These are phyloP conservation scores for Eutrema salsugineum DNA, from an alignment of 441 rosid genomes.

Conservation along the genomic window DNA sequence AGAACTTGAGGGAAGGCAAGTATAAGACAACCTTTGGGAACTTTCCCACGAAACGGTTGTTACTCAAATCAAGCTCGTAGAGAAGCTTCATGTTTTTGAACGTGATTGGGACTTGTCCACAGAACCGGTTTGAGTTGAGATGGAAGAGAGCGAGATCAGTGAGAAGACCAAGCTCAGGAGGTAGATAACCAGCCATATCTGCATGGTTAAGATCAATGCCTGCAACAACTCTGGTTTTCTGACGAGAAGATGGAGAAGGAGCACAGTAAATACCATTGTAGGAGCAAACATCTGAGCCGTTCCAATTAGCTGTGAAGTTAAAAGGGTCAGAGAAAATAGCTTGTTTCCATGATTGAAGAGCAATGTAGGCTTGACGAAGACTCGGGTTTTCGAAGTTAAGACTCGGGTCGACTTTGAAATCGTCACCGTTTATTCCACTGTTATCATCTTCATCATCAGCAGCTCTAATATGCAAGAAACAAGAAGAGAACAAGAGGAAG, in stretches of 20 bases:
- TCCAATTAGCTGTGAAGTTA: conserved; percentile 65
- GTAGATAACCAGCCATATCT: conserved; percentile 62
- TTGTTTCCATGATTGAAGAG: conserved; percentile 61
- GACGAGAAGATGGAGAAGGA: conserved; percentile 34
- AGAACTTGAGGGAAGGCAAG: conserved; percentile 49
- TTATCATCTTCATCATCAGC: conserved; percentile 31
- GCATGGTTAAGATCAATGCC: conserved; percentile 67
- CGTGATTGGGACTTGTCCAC: conserved; percentile 47
- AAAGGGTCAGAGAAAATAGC: conserved; percentile 69
- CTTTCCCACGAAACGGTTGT: conserved; percentile 62
- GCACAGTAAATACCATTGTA: conserved; percentile 59
- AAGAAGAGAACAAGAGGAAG: conserved; percentile 22
- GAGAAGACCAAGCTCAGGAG: conserved; percentile 54
- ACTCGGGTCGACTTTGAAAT: conserved; percentile 39
- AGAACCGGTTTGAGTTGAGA: conserved; percentile 66
- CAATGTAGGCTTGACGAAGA: conserved; percentile 62
- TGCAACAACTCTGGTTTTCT: conserved; percentile 45
- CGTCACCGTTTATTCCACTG: not conserved
- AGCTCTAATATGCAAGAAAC: conserved; percentile 29
- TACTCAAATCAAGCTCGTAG: conserved; percentile 63
- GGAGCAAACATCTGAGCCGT: conserved; percentile 55
- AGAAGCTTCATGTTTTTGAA: conserved; percentile 52
- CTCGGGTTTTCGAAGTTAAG: conserved; percentile 54
- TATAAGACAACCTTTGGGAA: conserved; percentile 54
- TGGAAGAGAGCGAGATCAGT: conserved; percentile 62